phyloP scores from a whole-genome alignment of 352 stramenopile species.

The Phytopythium boreale region DNA sequence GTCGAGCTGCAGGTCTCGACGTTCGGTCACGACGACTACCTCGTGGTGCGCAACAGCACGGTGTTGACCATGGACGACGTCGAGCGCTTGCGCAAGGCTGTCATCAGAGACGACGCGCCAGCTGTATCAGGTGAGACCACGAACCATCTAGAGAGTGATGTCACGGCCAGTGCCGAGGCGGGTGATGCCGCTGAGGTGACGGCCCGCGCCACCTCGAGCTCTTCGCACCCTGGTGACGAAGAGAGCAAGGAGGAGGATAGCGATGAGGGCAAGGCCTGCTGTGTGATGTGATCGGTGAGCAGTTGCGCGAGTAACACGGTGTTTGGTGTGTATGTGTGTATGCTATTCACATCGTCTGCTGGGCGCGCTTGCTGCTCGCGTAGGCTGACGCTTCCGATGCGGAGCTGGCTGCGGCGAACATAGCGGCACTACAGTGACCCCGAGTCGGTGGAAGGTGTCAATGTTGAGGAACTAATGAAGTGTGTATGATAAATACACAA shows the following conservation, averaged over 20 bases:
- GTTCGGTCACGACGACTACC: slow-evolving; percentile 54
- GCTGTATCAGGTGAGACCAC: slow-evolving; percentile 1
- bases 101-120: slow-evolving; percentile 10
- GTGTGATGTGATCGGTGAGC: slow-evolving; percentile 4
- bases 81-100: slow-evolving; percentile 47
- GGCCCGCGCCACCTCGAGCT: neutral
- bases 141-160: neutral
- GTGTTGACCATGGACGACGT: slow-evolving; percentile 79
- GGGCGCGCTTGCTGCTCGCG: neutral
- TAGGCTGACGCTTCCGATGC: neutral
- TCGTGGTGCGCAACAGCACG: slow-evolving; percentile 77
- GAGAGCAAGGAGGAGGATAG: slow-evolving; percentile 11
- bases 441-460: neutral
- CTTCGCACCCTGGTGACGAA: neutral
- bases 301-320: slow-evolving; percentile 1
- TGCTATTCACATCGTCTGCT: neutral
- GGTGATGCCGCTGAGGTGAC: neutral
- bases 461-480: neutral
- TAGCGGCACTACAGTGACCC: neutral
- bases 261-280: slow-evolving; percentile 13
- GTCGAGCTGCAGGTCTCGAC: slow-evolving; percentile 57
- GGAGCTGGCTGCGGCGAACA: neutral
- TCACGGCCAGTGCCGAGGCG: too few relatives aligned
- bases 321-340: slow-evolving; percentile 9
- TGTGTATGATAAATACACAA: slow-evolving; percentile 1